phyloP scores from a whole-genome alignment of 2,329 filamentous ascomycete genomes.

The Phialophora chinensis region DNA sequence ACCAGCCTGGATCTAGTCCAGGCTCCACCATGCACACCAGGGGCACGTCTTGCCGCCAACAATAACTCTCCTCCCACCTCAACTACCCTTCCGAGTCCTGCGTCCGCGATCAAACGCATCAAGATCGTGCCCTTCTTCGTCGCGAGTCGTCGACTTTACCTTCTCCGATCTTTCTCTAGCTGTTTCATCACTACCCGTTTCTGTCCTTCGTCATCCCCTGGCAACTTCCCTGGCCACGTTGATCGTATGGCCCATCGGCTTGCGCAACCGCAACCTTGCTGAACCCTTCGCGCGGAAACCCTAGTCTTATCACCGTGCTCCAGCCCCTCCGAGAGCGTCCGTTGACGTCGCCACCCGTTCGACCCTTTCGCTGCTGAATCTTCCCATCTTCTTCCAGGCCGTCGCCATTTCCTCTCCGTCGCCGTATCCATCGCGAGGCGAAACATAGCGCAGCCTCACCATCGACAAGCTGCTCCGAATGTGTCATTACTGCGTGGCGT shows the following conservation, averaged over 20 bases:
- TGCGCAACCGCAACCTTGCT: slow-evolving; percentile 26
- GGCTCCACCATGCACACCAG: slow-evolving; percentile 26
- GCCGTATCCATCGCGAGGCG: neutral
- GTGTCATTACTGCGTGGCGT: slow-evolving; percentile 29
- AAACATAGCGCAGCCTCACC: slow-evolving; percentile 18
- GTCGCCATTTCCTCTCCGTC: neutral
- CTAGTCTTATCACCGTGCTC: slow-evolving; percentile 30
- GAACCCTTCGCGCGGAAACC: slow-evolving; percentile 27
- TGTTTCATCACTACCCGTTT: slow-evolving; percentile 14
- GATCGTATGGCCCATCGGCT: slow-evolving; percentile 26
- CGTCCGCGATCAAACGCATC: slow-evolving; percentile 18
- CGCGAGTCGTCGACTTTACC: neutral
- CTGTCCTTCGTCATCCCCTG: slow-evolving; percentile 13
- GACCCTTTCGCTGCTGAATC: slow-evolving; percentile 5
- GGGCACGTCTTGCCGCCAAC: slow-evolving; percentile 14
- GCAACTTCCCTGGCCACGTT: slow-evolving; percentile 12
- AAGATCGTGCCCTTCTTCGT: slow-evolving; percentile 18
- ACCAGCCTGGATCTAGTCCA: slow-evolving; percentile 19
- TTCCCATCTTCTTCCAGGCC: slow-evolving; percentile 11
- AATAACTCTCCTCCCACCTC: slow-evolving; percentile 22
- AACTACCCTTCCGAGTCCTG: slow-evolving; percentile 18
- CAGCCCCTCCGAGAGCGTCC: slow-evolving; percentile 32
- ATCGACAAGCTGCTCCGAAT: slow-evolving; percentile 27
- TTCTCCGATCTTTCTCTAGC: slow-evolving; percentile 14
- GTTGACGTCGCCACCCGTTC: slow-evolving; percentile 28